These are phyloP conservation scores for Fusarium armeniacum DNA, from an alignment of 2,329 filamentous ascomycete species.

Conservation along the genomic window DNA sequence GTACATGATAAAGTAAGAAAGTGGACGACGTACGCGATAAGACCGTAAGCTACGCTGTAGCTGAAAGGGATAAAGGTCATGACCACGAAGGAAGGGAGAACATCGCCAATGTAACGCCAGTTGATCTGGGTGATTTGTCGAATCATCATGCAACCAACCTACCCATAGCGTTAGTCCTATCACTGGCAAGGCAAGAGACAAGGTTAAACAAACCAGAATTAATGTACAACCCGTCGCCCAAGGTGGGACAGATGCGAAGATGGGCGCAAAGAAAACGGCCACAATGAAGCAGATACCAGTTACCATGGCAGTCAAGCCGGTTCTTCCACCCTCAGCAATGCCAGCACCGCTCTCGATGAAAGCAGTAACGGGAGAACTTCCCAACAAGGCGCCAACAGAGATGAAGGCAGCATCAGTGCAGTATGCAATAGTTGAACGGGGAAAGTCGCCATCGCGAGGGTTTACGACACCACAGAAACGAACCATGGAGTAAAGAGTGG, in stretches of 20 bases:
- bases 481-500: constrained; percentile 85
- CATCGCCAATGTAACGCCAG: constrained; percentile 82
- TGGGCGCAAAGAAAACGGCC: constrained; percentile 80
- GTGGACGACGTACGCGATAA: constrained; percentile 72
- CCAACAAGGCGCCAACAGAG: constrained; percentile 77
- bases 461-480: constrained; percentile 78
- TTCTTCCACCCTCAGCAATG: constrained; percentile 80
- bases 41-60: constrained; percentile 82
- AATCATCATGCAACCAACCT: constrained; percentile 84
- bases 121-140: constrained; percentile 81
- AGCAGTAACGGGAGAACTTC: constrained; percentile 78
- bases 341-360: constrained; percentile 83
- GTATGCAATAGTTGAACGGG: constrained; percentile 85
- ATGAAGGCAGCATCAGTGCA: constrained; percentile 79
- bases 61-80: constrained; percentile 83
- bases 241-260: constrained; percentile 82
- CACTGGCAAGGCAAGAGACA: accelerated
- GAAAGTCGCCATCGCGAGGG: constrained; percentile 81
- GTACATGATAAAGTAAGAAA: accelerated
- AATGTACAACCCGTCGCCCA: constrained; percentile 84
- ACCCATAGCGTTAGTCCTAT: constrained; percentile 12
- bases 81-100: constrained; percentile 81
- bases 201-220: constrained; percentile 66
- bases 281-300: constrained; percentile 79
- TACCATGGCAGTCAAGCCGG: constrained; percentile 78